Evolutionary conservation across 176 grass and related monocot species (phyloP).

Genomic region (Rhynchospora tenuis): DNA sequence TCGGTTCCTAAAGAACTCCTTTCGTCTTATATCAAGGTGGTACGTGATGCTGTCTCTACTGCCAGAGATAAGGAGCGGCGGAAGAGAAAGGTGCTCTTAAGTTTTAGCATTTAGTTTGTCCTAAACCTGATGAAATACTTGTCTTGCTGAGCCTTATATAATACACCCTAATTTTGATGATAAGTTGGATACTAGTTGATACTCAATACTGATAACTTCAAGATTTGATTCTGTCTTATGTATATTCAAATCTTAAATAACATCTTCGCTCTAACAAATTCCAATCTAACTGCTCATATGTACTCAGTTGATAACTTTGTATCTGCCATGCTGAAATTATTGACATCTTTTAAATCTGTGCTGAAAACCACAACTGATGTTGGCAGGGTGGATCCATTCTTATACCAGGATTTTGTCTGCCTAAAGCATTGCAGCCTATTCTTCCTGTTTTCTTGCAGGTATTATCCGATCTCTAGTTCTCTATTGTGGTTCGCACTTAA

Average conservation of each 20-base stretch:
- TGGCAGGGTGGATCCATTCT: constrained; percentile 83
- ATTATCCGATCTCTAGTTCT: constrained; percentile 23
- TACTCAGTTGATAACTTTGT: neutral
- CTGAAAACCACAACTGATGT: constrained; percentile 31
- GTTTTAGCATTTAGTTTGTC: neutral
- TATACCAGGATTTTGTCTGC: constrained; percentile 84
- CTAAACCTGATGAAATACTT: neutral
- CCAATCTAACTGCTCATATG: neutral
- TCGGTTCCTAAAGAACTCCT: constrained; percentile 88
- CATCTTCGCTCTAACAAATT: neutral
- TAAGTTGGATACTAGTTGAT: neutral
- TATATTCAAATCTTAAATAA: neutral
- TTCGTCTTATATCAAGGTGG: constrained; percentile 81
- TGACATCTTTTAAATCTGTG: neutral
- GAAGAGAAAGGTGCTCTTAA: constrained; percentile 67
- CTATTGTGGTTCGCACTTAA: constrained; percentile 12
- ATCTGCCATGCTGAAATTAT: neutral
- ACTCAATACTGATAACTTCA: neutral
- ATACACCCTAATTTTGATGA: neutral
- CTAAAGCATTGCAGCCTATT: constrained; percentile 86
- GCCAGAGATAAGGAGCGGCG: constrained; percentile 96
- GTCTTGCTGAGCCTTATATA: neutral
- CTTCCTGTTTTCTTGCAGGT: constrained; percentile 96
- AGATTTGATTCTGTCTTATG: neutral
- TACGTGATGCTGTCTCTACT: constrained; percentile 90